Conservation (phyloP, 2,329 filamentous ascomycete species). For the Parastagonospora avenae region DNA sequence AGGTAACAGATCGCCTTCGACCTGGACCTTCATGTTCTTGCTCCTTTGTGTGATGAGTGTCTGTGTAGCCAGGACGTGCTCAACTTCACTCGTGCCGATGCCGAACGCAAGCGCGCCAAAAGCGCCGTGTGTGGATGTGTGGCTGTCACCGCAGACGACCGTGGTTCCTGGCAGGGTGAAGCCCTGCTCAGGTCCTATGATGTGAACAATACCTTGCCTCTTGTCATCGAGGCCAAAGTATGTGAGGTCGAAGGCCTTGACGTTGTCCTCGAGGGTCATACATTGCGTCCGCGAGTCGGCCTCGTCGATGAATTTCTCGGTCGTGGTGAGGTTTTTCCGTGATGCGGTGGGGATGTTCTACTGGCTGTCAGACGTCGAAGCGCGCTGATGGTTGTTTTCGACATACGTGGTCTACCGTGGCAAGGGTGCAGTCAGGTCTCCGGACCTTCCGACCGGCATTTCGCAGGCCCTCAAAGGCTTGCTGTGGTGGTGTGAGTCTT, state of each 20-base stretch:
- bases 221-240: slow-evolving; percentile 97
- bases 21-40: slow-evolving; percentile 98
- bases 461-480: slow-evolving; percentile 95
- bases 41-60: slow-evolving; percentile 92
- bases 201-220: slow-evolving; percentile 96
- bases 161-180: slow-evolving; percentile 98
- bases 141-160: slow-evolving; percentile 95
- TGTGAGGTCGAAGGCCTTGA: slow-evolving; percentile 93
- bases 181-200: slow-evolving; percentile 97
- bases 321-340: slow-evolving; percentile 91
- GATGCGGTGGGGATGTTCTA: slow-evolving; percentile 93
- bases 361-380: slow-evolving; percentile 10
- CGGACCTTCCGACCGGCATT: slow-evolving; percentile 88
- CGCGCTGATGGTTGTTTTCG: background rate
- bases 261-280: slow-evolving; percentile 94
- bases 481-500: slow-evolving; percentile 56
- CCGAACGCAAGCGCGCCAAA: slow-evolving; percentile 95
- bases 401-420: slow-evolving; percentile 90
- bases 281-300: slow-evolving; percentile 93
- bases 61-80: slow-evolving; percentile 96
- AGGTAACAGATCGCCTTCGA: slow-evolving; percentile 85
- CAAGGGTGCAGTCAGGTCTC: slow-evolving; percentile 94
- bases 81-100: slow-evolving; percentile 97
- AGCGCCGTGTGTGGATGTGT: slow-evolving; percentile 96
- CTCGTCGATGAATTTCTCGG: slow-evolving; percentile 91